Conservation (phyloP, 768 basidiomycete genomes). For the Amanita rimosa region DNA sequence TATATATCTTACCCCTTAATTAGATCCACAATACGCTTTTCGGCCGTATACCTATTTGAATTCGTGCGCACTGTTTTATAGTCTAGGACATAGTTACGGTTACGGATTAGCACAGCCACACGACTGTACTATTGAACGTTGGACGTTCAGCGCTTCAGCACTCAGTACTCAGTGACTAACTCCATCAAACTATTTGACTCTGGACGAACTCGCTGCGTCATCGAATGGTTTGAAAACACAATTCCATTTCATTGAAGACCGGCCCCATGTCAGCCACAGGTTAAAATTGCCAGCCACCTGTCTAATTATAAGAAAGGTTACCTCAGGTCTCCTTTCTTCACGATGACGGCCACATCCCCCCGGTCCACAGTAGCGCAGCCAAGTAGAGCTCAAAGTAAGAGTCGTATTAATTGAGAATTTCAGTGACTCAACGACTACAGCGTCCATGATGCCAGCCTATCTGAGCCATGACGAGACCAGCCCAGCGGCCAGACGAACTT, state of each 20-base stretch:
- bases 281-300: neutral
- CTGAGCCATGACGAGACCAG: neutral
- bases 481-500: neutral
- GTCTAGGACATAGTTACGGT: no score
- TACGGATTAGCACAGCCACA: no score
- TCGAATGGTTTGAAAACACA: no score
- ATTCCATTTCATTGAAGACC: neutral
- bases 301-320: neutral
- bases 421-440: neutral
- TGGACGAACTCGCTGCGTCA: no score
- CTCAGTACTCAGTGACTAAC: no score
- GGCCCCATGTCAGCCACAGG: neutral
- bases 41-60: slow-evolving; percentile 44
- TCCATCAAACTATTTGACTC: no score
- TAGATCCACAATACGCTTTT: slow-evolving; percentile 52
- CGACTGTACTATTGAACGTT: no score
- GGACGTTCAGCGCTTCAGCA: no score
- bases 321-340: neutral
- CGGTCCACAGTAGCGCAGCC: neutral
- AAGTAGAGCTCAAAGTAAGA: neutral
- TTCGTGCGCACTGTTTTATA: no score
- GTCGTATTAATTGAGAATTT: neutral
- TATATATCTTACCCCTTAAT: slow-evolving; percentile 35
- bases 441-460: neutral
- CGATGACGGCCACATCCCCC: neutral